A percentile compares a stretch with the other conserved stretches of the same genome.
phyloP scores from a whole-genome alignment of 2,329 filamentous ascomycete genomes.

The Grosmannia huntii region DNA sequence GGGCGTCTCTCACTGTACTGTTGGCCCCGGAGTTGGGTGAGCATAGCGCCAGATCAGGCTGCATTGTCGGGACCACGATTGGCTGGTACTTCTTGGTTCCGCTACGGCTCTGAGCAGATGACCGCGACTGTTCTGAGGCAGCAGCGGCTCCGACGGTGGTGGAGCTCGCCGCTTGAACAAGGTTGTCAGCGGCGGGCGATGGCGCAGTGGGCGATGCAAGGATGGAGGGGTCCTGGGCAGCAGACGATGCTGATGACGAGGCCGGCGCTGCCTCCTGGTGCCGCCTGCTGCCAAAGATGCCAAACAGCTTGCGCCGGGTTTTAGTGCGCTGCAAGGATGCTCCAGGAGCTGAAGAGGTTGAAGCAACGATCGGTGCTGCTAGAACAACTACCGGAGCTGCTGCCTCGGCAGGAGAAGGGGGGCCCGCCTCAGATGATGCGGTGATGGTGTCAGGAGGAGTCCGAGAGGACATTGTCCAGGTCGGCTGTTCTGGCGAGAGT shows the following conservation, averaged over 20 bases:
- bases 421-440: not conserved
- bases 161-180: not conserved
- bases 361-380: not conserved
- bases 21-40: not conserved
- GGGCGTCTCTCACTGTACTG: not conserved
- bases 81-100: conserved; percentile 31
- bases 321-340: conserved; percentile 28
- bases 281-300: conserved; percentile 33
- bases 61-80: conserved; percentile 26
- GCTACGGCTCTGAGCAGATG: conserved; percentile 17
- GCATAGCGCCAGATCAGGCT: conserved; percentile 18
- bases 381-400: not conserved
- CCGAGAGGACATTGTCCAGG: not conserved
- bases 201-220: not conserved
- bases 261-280: conserved; percentile 16
- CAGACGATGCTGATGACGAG: not conserved
- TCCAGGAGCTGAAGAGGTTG: not conserved
- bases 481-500: not conserved
- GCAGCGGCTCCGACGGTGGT: not conserved
- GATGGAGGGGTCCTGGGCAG: not conserved
- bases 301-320: conserved; percentile 48
- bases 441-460: not conserved
- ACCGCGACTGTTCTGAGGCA: conserved; percentile 7
- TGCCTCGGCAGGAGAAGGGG: not conserved
- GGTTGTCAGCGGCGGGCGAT: not conserved